Conservation (phyloP, 1,284 basidiomycete species). For the Apiotrichum montevideense region DNA sequence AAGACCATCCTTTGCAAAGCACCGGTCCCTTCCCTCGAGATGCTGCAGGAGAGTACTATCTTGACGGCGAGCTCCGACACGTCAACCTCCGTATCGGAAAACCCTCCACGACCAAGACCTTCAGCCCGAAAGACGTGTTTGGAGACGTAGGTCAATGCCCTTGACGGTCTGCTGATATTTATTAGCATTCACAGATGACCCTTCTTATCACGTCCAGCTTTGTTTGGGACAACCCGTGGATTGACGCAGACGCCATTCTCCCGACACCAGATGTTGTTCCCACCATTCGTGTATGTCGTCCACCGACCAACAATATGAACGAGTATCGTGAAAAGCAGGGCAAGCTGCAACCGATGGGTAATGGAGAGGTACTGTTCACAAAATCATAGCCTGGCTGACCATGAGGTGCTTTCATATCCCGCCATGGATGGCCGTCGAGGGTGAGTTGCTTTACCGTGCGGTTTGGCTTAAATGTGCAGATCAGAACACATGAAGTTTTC, state of each 20-base stretch:
- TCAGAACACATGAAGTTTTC: conserved; percentile 42
- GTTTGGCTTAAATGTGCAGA: neutral
- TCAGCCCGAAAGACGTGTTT: conserved; percentile 25
- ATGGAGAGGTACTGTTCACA: conserved; percentile 23
- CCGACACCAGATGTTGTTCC: conserved; percentile 24
- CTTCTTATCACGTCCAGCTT: conserved; percentile 36
- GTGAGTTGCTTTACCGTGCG: conserved; percentile 12
- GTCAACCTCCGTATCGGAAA: conserved; percentile 24
- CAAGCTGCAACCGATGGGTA: conserved; percentile 26
- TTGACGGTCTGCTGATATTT: neutral
- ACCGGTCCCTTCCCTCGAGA: conserved; percentile 28
- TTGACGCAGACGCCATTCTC: conserved; percentile 26
- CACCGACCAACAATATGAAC: neutral
- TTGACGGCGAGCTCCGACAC: conserved; percentile 39
- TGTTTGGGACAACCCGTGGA: conserved; percentile 35
- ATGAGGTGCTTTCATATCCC: conserved; percentile 20
- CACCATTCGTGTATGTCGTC: conserved; percentile 26
- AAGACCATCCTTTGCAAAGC: conserved; percentile 31
- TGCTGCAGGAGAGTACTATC: conserved; percentile 41
- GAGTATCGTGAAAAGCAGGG: conserved; percentile 18
- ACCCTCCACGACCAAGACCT: conserved; percentile 19
- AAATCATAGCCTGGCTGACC: too few species aligned
- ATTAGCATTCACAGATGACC: conserved; percentile 32
- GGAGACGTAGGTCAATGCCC: conserved; percentile 27
- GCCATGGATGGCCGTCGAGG: conserved; percentile 30